Evolutionary conservation across 768 basidiomycete species (phyloP).

Genomic region (Clitopilus passeckerianus): DNA sequence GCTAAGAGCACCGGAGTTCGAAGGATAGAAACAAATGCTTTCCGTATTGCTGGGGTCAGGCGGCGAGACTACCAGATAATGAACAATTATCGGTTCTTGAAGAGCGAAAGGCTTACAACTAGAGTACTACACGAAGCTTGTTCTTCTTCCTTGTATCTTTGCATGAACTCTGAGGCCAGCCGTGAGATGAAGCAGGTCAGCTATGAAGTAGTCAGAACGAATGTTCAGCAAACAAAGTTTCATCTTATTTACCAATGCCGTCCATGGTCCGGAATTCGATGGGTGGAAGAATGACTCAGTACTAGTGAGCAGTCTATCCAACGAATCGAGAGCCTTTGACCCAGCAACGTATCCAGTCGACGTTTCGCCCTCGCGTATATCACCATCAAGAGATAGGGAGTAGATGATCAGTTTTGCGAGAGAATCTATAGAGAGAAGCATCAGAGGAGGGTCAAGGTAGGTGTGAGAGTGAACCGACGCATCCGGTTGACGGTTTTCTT

Average conservation of each 20-base stretch:
- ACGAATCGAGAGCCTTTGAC: slow-evolving; percentile 80
- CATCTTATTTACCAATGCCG: slow-evolving; percentile 42
- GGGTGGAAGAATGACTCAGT: slow-evolving; percentile 96
- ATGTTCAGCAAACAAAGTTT: slow-evolving; percentile 2
- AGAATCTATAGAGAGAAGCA: slow-evolving; percentile 40
- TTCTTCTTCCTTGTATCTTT: slow-evolving; percentile 78
- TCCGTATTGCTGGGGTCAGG: slow-evolving; percentile 76
- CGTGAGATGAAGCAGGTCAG: slow-evolving; percentile 70
- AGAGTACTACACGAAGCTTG: slow-evolving; percentile 76
- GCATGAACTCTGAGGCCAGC: slow-evolving; percentile 70
- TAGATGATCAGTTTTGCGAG: slow-evolving; percentile 85
- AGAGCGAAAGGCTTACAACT: slow-evolving; percentile 31
- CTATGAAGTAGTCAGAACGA: slow-evolving; percentile 24
- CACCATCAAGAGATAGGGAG: slow-evolving; percentile 83
- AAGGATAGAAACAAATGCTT: slow-evolving; percentile 74
- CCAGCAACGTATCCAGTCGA: slow-evolving; percentile 68
- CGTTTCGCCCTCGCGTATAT: slow-evolving; percentile 39
- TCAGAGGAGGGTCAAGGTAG: not conserved
- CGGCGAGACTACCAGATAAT: slow-evolving; percentile 50
- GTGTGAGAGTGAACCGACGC: slow-evolving; percentile 31
- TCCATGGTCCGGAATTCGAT: slow-evolving; percentile 87
- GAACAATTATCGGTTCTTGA: too few species aligned
- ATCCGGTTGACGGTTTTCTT: slow-evolving; percentile 67
- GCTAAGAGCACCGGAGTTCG: slow-evolving; percentile 85
- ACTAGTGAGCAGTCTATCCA: slow-evolving; percentile 85